Evolutionary conservation across 805 yeast genomes (phyloP), one percentile per base, ranked within the genome.

Genomic region (Metahyphopichia silvanorum): DNA sequence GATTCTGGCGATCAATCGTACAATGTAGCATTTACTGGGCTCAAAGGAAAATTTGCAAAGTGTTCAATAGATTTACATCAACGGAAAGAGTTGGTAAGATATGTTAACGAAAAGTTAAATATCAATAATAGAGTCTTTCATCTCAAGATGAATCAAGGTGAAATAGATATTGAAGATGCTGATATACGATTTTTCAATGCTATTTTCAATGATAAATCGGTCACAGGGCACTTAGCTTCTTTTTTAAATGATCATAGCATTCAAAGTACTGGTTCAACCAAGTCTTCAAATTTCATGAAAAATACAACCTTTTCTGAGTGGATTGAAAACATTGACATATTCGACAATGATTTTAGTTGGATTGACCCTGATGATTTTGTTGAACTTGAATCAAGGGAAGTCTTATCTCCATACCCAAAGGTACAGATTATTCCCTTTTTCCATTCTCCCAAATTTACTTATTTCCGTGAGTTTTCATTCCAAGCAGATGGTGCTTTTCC

Each of bases 331-430:
- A 41, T 46, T 29, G 54, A 50, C n/a, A 44, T 44, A 5, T 49
- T 43, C 22, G 63, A 57, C 12, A 47, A 45, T 11, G 65, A 63
- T 35, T 45, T 44, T 23, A 51, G 63, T 7, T 88, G 96, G 96
- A 65, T 76, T 29, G 94, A 87, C 47, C 57, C 66, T 15, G 82
- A 83, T 36, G 96, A 88, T 51, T 88, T 75, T 44, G 62, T 75
- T 8, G 96, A 88, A 44, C 49, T 87, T 26, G 85, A 82, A 38
- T 60, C 69, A 30, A 51, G 66, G 8, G 69, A 74, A 4, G 43
- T 64, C 1, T 53, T 62, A 4, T 55, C 62, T 49, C 38, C 63
- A 43, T 31, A 63, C 22, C 79, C 79, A 1, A 56, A 56, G 18
- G 57, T 76, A 10, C 59, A 60, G 27, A 59, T 74, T 1, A 40